Base-by-base conservation (phyloP, 306 rosid species). In the Fragaria nilgerrensis region DNA sequence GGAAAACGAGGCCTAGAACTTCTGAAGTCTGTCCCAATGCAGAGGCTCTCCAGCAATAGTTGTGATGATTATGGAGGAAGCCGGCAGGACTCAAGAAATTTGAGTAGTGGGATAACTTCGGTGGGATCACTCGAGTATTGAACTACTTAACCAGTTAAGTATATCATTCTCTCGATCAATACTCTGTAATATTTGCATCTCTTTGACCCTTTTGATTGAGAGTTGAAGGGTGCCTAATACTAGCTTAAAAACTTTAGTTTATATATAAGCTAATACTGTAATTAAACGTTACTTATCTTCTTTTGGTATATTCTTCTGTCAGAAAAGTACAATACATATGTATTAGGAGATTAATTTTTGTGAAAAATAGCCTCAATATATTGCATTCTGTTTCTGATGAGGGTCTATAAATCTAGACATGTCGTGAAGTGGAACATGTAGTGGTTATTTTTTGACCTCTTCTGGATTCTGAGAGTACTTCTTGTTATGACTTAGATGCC, bases 121-220 rank as follows among this genome's bases (percentile, higher is more conserved):
- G 97, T 92, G 66, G 97, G 99, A 78, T 92, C 97, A 4, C 89
- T 90, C 65, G 94, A 95, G 81, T 95, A 86, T 79, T 91, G 82
- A 92, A 83, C 63, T 15, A 74, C 66, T 77, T 75, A 80, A 85
- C 84, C 83, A 72, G 82, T 85, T 68, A 76, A 78, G 78, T n/a
- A 75, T 68, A 83, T 78, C 77, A 81, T 61, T 23, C 75, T 80
- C 83, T 71, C 27, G 4, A 66, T 66, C 70, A 66, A 16, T 66
- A 79, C 75, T 78, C 72, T 91, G 93, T 86, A 89, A 84, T 86
- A 86, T 85, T 80, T 79, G 82, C 84, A 62, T 53, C 80, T 79
- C 82, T 83, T 70, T 68, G 41, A 58, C 79, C 86, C 82, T 84
- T 68, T 43, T 58, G 44, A 78, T 43, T 58, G 59, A 78, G 74